A percentile compares a stretch with the other conserved stretches of the same genome.
Conservation (phyloP, 2,329 filamentous ascomycete genomes). For the Fusarium sp. region DNA sequence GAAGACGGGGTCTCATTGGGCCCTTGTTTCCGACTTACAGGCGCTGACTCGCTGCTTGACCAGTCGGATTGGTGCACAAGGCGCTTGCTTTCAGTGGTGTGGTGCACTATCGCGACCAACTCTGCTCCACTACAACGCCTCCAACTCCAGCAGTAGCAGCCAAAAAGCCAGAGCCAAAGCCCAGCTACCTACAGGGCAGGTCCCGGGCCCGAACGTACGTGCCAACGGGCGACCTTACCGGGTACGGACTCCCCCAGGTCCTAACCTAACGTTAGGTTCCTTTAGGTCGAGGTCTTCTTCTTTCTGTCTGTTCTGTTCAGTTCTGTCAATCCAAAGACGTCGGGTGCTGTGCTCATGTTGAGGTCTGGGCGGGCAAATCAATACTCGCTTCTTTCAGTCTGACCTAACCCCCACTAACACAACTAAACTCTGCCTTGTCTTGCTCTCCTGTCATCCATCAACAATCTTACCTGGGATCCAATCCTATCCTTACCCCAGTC, state of each 20-base stretch:
- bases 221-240: conserved; percentile 38
- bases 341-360: neutral
- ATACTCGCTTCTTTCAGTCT: conserved; percentile 32
- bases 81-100: conserved; percentile 53
- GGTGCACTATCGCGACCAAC: conserved; percentile 41
- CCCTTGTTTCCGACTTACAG: conserved; percentile 38
- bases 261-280: neutral
- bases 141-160: neutral
- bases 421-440: conserved; percentile 4
- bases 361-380: conserved; percentile 4
- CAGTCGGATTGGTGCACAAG: conserved; percentile 51
- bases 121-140: conserved; percentile 32
- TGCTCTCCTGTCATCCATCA: conserved; percentile 20
- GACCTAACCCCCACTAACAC: conserved; percentile 20
- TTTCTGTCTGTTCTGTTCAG: neutral
- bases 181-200: conserved; percentile 6
- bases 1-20: conserved; percentile 30
- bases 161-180: neutral
- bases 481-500: conserved; percentile 39
- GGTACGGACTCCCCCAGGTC: conserved; percentile 30
- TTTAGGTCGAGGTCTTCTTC: neutral
- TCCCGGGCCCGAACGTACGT: conserved; percentile 19
- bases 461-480: conserved; percentile 30
- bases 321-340: neutral
- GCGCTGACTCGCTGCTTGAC: conserved; percentile 49